Conservation (phyloP, 208 protist genomes). For the Trypanosomatidae sp. region DNA sequence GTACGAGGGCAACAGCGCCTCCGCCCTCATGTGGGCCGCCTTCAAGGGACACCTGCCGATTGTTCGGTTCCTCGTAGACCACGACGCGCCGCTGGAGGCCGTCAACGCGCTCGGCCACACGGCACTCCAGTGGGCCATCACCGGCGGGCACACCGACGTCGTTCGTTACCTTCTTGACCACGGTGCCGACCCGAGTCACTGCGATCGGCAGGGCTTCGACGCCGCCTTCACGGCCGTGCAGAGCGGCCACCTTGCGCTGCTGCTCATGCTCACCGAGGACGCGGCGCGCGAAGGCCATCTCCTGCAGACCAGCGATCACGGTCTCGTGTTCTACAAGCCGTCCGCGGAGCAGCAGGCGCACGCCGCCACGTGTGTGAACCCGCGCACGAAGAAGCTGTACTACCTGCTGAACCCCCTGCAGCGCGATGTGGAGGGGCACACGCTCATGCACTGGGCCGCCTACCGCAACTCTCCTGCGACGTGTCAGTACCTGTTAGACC, state of each 20-base stretch:
- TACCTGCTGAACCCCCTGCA: constrained; percentile 43
- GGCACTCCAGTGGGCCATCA: constrained; percentile 67
- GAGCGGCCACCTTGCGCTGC: constrained; percentile 39
- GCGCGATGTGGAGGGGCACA: constrained; percentile 62
- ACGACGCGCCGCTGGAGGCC: constrained; percentile 41
- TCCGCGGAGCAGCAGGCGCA: constrained; percentile 15
- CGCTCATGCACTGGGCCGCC: constrained; percentile 78
- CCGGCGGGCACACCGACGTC: constrained; percentile 39
- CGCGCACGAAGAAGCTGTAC: constrained; percentile 26
- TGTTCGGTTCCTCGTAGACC: constrained; percentile 74
- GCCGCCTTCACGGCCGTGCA: constrained; percentile 68
- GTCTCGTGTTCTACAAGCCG: constrained; percentile 20
- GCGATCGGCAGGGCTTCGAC: constrained; percentile 61
- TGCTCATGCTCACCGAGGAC: constrained; percentile 64
- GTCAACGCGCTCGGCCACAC: constrained; percentile 58
- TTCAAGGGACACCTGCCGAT: constrained; percentile 54
- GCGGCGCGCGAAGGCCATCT: constrained; percentile 18
- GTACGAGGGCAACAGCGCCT: constrained; percentile 61
- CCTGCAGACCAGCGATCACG: constrained; percentile 21
- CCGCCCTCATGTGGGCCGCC: constrained; percentile 74
- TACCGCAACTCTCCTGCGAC: constrained; percentile 59
- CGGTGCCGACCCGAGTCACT: constrained; percentile 51
- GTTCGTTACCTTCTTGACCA: constrained; percentile 65
- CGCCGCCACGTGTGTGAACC: constrained; percentile 17
- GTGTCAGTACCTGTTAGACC: constrained; percentile 74